These are phyloP conservation scores for Bidens hawaiensis DNA, from an alignment of 140 eudicot species.

Conservation along the genomic window DNA sequence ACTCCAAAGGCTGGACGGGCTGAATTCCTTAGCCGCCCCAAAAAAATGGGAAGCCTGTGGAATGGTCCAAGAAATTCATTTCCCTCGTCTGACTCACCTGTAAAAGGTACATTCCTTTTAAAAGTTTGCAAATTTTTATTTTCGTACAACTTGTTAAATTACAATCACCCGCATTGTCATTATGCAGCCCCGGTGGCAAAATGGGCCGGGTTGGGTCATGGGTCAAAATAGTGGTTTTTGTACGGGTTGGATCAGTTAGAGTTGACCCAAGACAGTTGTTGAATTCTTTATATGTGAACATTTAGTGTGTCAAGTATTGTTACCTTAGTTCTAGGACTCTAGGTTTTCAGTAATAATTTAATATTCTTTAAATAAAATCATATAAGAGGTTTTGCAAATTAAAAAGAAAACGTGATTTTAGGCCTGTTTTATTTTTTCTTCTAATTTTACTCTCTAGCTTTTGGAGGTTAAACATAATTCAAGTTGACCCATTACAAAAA, in stretches of 20 bases:
- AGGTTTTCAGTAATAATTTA: neutral
- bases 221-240: neutral
- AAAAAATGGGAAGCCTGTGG: slow-evolving; percentile 33
- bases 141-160: neutral
- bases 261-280: neutral
- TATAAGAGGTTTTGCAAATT: neutral
- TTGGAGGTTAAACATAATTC: neutral
- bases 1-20: slow-evolving; percentile 38
- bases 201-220: neutral
- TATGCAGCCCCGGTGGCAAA: neutral
- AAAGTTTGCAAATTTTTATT: neutral
- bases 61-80: slow-evolving; percentile 38
- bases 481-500: neutral
- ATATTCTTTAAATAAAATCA: neutral
- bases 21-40: slow-evolving; percentile 61
- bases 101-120: slow-evolving; percentile 29
- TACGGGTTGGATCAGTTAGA: neutral
- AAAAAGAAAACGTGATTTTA: neutral
- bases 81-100: slow-evolving; percentile 40
- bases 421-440: neutral
- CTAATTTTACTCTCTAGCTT: neutral
- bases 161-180: neutral
- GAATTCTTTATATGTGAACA: neutral
- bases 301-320: neutral
- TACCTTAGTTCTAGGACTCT: neutral